Conservation (phyloP, 495 filamentous ascomycete species). For the Xeromyces bisporus region DNA sequence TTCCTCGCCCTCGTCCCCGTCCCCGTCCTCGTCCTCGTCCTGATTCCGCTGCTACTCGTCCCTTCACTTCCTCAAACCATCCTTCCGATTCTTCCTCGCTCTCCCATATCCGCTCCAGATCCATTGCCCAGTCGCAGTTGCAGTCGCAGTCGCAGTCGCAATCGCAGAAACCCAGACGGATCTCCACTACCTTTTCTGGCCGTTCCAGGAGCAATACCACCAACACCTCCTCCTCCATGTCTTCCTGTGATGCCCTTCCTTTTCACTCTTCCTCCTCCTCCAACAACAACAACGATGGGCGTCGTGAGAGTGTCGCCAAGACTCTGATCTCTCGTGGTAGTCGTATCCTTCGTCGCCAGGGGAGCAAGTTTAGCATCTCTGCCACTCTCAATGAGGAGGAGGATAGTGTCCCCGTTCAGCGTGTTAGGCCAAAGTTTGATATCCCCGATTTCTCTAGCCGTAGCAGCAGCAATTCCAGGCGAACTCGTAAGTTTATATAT, state of each 20-base stretch:
- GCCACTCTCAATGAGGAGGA: slow-evolving; percentile 31
- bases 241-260: slow-evolving; percentile 16
- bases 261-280: slow-evolving; percentile 14
- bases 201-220: slow-evolving; percentile 31
- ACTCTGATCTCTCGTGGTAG: slow-evolving; percentile 31
- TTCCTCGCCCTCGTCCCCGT: too few relatives aligned
- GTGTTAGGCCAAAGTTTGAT: slow-evolving; percentile 19
- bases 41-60: too few relatives aligned
- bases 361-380: slow-evolving; percentile 34
- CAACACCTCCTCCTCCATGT: slow-evolving; percentile 25
- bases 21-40: too few relatives aligned
- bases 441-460: slow-evolving; percentile 19
- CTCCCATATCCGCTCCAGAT: slow-evolving; percentile 9
- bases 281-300: slow-evolving; percentile 16
- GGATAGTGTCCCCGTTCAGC: slow-evolving; percentile 22
- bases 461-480: slow-evolving; percentile 4
- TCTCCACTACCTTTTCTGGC: slow-evolving; percentile 27
- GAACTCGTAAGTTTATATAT: slow-evolving; percentile 14
- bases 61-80: too few relatives aligned
- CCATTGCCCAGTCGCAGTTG: slow-evolving; percentile 25
- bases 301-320: slow-evolving; percentile 23
- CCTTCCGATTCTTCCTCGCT: slow-evolving; percentile 1
- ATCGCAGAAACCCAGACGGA: slow-evolving; percentile 23
- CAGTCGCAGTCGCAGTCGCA: too few relatives aligned
- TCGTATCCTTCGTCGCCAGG: slow-evolving; percentile 34